Conservation (phyloP, 345 rosid species). For the thale cress (Arabidopsis thaliana) region TAIR10.1 NC_003076.8:16483501-16484000, state of each 20-base stretch:
- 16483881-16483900: conserved; percentile 15
- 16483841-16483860: conserved; percentile 35
- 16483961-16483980: conserved; percentile 27
- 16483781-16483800: conserved; percentile 26
- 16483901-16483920: conserved; percentile 17
- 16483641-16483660: conserved; percentile 3
- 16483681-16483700: conserved; percentile 35
- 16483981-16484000: conserved; percentile 21
- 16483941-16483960: background rate
- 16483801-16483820: conserved; percentile 35
- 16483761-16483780: conserved; percentile 71
- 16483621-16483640: background rate
- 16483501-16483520: background rate
- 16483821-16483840: conserved; percentile 59
- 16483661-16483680: conserved; percentile 2
- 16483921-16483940: background rate
- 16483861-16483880: conserved; percentile 29
- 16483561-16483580: conserved; percentile 17
- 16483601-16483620: conserved; percentile 11
- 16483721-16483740: conserved; percentile 14
- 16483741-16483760: conserved; percentile 46
- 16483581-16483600: background rate
- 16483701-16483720: conserved; percentile 16
- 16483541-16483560: conserved; percentile 16
- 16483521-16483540: background rate